phyloP scores from a whole-genome alignment of 306 rosid genomes.

The Vigna reflexopilosa region DNA sequence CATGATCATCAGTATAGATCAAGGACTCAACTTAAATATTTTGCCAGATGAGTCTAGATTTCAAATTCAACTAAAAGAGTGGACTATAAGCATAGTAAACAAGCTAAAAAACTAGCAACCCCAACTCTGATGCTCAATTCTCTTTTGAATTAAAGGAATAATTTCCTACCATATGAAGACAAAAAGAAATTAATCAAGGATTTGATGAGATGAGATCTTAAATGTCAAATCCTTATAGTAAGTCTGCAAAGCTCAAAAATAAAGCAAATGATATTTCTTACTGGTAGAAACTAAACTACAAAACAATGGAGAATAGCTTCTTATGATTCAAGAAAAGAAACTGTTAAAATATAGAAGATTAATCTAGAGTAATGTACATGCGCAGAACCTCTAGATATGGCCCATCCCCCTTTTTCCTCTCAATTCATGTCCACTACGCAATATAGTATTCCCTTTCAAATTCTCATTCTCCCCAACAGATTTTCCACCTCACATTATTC shows the following conservation, averaged over 20 bases:
- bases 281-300: conserved; percentile 6
- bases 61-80: conserved; percentile 11
- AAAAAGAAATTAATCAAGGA: neutral
- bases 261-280: conserved; percentile 15
- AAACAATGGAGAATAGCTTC: neutral
- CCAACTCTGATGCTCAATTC: conserved; percentile 12
- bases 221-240: neutral
- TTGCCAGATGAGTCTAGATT: neutral
- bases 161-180: neutral
- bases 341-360: conserved; percentile 2
- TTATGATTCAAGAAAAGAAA: conserved; percentile 18
- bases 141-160: neutral
- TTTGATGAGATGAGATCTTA: neutral
- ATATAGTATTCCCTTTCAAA: neutral
- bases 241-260: conserved; percentile 21
- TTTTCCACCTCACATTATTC: conserved; percentile 20
- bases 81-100: conserved; percentile 1
- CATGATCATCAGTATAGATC: neutral
- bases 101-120: neutral
- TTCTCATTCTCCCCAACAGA: conserved; percentile 34
- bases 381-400: neutral
- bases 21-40: neutral
- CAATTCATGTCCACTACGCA: neutral
- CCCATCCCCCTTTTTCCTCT: neutral
- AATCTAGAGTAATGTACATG: neutral